Evolutionary conservation across 768 basidiomycete genomes (phyloP), one percentile per base, ranked within the genome.

Genomic region (Dentipellis fragilis): DNA sequence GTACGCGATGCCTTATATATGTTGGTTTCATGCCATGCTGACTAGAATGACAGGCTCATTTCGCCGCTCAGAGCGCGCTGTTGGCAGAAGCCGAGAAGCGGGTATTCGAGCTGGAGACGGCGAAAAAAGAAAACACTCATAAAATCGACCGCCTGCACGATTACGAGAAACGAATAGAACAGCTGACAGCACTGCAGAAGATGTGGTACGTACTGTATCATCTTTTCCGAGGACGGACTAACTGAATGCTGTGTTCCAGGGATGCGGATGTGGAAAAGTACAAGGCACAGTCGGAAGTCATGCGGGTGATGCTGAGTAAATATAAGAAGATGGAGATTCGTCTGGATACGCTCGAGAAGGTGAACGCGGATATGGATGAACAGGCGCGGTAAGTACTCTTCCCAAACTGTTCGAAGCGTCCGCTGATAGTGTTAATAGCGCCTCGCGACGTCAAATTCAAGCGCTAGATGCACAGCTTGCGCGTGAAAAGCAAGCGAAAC

Each of bases 121-220:
- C 84, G 62, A 76, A 78, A 60, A 87, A 89, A 62, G 89, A 89
- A 68, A 84, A 77, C 48, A 80, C 84, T 57, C 88, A 88, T 63
- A 93, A 93, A 65, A 80, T 95, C 11, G 82, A 85, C 58, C 79
- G 87, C 16, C 73, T 95, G 45, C 72, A 76, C 51, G 91, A 95
- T 67, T 95, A 93, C 61, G 93, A 96, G 65, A 74, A 72, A n/a
- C 85, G 89, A 62, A 90, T 95, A 47, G 85, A 89, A 52, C 88
- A 93, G 63, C 79, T 90, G 57, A 72, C 85, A 45, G 80, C 83
- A 55, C 79, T 87, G 64, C 87, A 91, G 64, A 76, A 79, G 51
- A 69, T 92, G 61, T 95, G 92, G 93, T 89, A 67, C 34, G 80
- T 68, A 10, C 17, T 21, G 2, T 35, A 3, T 2, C 19, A 37